Base-by-base conservation (phyloP, 495 filamentous ascomycete genomes). In the Penicillium cinerascens region DNA sequence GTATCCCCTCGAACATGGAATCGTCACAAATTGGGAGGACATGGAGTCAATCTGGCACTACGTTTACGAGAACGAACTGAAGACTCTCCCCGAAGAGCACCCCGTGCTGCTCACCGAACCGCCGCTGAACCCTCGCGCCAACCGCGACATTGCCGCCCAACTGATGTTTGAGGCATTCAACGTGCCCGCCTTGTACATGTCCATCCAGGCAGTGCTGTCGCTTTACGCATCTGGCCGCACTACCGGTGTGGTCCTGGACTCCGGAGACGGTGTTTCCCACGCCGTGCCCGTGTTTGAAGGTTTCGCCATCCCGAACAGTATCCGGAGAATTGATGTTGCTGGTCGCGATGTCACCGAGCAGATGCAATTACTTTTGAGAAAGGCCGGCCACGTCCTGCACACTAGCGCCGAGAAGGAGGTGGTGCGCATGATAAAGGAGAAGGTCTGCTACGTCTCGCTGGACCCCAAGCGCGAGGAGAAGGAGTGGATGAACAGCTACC, bases 121-220 rank as follows among this genome's bases (percentile, higher is more conserved):
- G 20, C 93, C 93, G 16, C 82, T 99, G 56, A 99, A 99, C 73
- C 93, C 93, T 4, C 86, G 92, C 66, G 83, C 87, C 63, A 97
- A 99, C 72, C 88, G 95, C 56, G 95, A 99, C 66, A 95, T 87
- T 43, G 93, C 95, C 44, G 93, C 93, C 18, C 95, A 99, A 67
- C 92, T 97, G 54, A 86, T 99, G 55, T 99, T 99, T 73, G 93
- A 99, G 74, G 96, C 92, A 21, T 97, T 97, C 80, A 99, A 97
- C 64, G 91, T 97, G 2, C 93, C 93, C 3, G 95, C 93, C 0
- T 77, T 99, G 39, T 96, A 96, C 75, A 93, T 88, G 18, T 96
- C 92, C 5, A 96, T 99, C 49, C 93, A 99, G 76, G 93, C 93
- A 3, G 91, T 97, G 16, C 82, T 99, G 36, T 97, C 95, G 9